Base-by-base conservation (phyloP, 192 early-diverging fungal genomes). In the Coemansia erecta region DNA sequence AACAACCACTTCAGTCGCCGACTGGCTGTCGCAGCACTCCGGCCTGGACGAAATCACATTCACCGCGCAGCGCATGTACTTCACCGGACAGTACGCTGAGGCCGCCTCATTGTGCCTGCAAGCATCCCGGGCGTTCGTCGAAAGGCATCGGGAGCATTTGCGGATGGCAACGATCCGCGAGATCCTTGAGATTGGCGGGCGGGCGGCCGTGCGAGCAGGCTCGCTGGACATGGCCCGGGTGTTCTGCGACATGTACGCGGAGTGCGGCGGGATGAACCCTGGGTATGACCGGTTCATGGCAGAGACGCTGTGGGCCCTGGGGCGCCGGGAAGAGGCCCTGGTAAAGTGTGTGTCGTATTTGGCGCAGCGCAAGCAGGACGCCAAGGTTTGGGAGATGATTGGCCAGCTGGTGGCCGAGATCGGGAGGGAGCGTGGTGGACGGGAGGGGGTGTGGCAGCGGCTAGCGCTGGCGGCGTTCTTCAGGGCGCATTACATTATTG, bases 251-350 rank as follows among this genome's bases (percentile, higher is more conserved):
- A 61, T 51, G 66, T 78, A 72, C 28, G 8, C 37, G 47, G 43
- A 63, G 18, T 78, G 75, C n/a, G 69, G 75, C 11, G 65, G 69
- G 6, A 68, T 40, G 50, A 68, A 68, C 47, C 75, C 75, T 11
- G 75, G 69, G 52, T 78, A 68, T 47, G 69, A 56, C 39, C n/a
- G 23, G 19, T 72, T 78, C 48, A 52, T 43, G 26, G 65, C 70
- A 13, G 58, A 70, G 22, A 58, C 53, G 3, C 47, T 78, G 24
- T 39, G 49, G 3, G 39, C 28, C 11, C 50, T 78, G 17, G 49
- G 66, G 6, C 61, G 63, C 3, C 24, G 21, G 1, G 75, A 62
- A 4, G 51, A 64, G 19, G 70, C 66, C 0, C 37, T 78, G 14
- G 58, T 43, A n/a, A 69, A 70, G 23, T 40, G 57, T 41, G 48